Conservation (phyloP, 2,329 filamentous ascomycete genomes). For the Fusarium burgessii region DNA sequence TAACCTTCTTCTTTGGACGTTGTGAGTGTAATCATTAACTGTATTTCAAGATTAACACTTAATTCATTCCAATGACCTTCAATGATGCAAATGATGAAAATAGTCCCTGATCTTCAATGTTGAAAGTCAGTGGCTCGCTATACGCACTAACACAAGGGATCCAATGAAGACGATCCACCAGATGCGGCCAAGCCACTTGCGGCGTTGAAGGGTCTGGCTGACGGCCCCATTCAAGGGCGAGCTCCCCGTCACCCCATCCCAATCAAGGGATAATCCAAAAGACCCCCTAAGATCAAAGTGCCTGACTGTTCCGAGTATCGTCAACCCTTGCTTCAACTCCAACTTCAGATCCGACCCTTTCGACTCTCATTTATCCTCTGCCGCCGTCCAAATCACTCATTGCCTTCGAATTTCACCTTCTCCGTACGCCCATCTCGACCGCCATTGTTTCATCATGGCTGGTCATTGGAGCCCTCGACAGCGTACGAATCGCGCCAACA, state of each 20-base stretch:
- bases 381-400: neutral
- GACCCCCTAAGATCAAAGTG: constrained; percentile 32
- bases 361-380: constrained; percentile 22
- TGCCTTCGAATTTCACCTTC: neutral
- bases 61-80: constrained; percentile 2
- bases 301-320: constrained; percentile 14
- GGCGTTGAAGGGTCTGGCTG: constrained; percentile 33
- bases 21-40: neutral
- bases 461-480: constrained; percentile 45
- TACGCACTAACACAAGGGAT: constrained; percentile 23
- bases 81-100: neutral
- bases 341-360: constrained; percentile 1
- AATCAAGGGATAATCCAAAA: constrained; percentile 36
- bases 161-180: constrained; percentile 15
- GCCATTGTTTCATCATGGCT: constrained; percentile 38
- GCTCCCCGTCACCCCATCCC: constrained; percentile 30
- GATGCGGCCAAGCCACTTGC: constrained; percentile 37
- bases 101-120: constrained; percentile 1
- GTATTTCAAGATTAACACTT: neutral
- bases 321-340: constrained; percentile 37
- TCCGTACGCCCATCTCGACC: constrained; percentile 3
- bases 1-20: neutral
- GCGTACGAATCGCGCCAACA: constrained; percentile 45
- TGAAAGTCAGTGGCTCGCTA: constrained; percentile 18
- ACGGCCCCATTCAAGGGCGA: constrained; percentile 18